These are phyloP conservation scores for Thoreauomyces humboldtii DNA, from an alignment of 192 early-diverging fungal species.

Conservation along the genomic window DNA sequence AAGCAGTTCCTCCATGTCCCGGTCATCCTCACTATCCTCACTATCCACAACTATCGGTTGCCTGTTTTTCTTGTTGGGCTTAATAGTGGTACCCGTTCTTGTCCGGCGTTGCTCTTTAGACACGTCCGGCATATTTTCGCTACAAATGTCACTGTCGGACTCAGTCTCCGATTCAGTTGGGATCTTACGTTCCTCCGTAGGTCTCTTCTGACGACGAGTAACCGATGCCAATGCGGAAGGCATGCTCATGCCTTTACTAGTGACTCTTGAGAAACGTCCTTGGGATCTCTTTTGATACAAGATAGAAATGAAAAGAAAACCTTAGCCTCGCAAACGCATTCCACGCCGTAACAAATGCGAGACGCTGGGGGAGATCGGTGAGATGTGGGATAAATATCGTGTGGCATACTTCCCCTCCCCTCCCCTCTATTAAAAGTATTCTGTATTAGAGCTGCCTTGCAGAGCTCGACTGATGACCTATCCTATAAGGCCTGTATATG, in stretches of 20 bases:
- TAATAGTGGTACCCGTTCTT: neutral
- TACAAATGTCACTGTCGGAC: neutral
- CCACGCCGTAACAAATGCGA: neutral
- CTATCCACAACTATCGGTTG: neutral
- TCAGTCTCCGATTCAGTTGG: neutral
- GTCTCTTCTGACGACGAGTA: neutral
- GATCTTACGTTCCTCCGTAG: neutral
- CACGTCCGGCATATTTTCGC: neutral
- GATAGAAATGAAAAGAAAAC: neutral
- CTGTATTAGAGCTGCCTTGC: slow-evolving; percentile 6
- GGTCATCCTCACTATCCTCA: neutral
- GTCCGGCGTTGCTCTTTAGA: neutral
- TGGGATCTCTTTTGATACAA: slow-evolving; percentile 8
- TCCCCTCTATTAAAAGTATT: slow-evolving; percentile 9
- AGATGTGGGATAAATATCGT: slow-evolving; percentile 6
- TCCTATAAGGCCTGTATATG: neutral
- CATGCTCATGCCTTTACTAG: neutral
- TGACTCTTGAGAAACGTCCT: neutral
- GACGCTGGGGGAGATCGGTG: slow-evolving; percentile 1
- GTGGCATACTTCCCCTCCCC: slow-evolving; percentile 16
- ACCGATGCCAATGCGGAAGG: neutral
- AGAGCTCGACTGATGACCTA: slow-evolving; percentile 14
- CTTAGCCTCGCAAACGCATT: slow-evolving; percentile 2
- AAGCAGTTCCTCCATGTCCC: slow-evolving; percentile 5
- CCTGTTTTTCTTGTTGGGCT: neutral